Conservation (phyloP, 2,329 filamentous ascomycete genomes). For the Fusarium sp. region DNA sequence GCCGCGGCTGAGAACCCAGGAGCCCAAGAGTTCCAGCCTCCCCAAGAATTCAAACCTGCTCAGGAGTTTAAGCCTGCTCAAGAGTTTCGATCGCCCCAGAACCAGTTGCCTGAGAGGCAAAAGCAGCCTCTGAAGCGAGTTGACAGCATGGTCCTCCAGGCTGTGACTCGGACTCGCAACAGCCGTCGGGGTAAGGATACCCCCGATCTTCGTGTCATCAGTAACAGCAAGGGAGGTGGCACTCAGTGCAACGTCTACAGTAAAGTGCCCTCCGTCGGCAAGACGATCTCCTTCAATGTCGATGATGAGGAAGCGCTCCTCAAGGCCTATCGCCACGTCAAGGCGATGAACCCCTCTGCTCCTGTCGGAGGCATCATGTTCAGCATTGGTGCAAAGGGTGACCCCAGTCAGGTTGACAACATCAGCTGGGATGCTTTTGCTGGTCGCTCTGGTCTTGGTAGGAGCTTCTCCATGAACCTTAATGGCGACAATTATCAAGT, state of each 20-base stretch:
- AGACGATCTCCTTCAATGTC: constrained; percentile 10
- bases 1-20: neutral
- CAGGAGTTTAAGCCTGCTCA: neutral
- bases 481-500: neutral
- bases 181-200: neutral
- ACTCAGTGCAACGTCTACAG: constrained; percentile 17
- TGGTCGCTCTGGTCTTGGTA: neutral
- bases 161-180: neutral
- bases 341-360: constrained; percentile 10
- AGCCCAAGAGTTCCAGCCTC: neutral
- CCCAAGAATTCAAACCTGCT: neutral
- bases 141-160: constrained; percentile 6
- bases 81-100: neutral
- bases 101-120: neutral
- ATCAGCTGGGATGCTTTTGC: neutral
- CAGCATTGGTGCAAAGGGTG: neutral
- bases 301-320: constrained; percentile 9
- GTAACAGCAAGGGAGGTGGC: constrained; percentile 11
- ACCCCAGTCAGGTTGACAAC: neutral
- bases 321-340: constrained; percentile 10
- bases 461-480: neutral
- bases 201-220: constrained; percentile 1
- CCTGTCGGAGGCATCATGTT: constrained; percentile 20
- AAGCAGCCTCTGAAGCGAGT: constrained; percentile 2
- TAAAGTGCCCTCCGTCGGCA: neutral